Conservation (phyloP, 768 basidiomycete genomes). For the Trametes cubensis region DNA sequence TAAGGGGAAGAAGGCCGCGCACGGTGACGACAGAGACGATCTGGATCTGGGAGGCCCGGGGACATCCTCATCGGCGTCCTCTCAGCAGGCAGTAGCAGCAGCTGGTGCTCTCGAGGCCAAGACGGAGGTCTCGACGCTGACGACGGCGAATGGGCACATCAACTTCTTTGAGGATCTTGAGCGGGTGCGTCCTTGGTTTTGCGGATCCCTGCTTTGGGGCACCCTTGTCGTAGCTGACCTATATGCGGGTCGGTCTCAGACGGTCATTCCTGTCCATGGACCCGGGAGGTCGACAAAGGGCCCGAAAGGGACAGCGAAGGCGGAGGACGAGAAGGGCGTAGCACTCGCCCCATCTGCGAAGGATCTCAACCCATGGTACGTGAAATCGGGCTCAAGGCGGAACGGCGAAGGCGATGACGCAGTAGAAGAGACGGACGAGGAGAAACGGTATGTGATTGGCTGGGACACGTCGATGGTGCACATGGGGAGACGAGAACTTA, state of each 20-base stretch:
- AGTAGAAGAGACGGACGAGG: constrained; percentile 25
- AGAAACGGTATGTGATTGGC: constrained; percentile 27
- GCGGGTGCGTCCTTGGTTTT: constrained; percentile 44
- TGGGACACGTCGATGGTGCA: too few relatives aligned
- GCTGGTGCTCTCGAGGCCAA: constrained; percentile 17
- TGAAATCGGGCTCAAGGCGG: constrained; percentile 28
- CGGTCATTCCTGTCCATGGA: constrained; percentile 27
- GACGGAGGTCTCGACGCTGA: constrained; percentile 39
- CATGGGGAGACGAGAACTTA: neutral
- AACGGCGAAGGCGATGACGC: constrained; percentile 17
- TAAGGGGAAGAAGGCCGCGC: constrained; percentile 14
- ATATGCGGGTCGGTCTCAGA: too few relatives aligned
- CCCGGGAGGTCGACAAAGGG: constrained; percentile 52
- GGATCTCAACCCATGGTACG: constrained; percentile 84
- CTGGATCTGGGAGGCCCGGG: constrained; percentile 25
- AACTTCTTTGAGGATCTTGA: constrained; percentile 87
- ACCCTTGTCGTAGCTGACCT: too few relatives aligned
- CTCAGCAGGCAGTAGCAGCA: neutral
- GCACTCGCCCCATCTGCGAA: constrained; percentile 73
- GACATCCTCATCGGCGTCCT: neutral
- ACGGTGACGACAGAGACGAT: constrained; percentile 40
- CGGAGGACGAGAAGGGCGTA: constrained; percentile 66
- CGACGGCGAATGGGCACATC: constrained; percentile 66
- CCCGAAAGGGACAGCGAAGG: constrained; percentile 17
- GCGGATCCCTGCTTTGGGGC: neutral